phyloP scores from a whole-genome alignment of 768 basidiomycete genomes.

The Boletus reticuloceps region DNA sequence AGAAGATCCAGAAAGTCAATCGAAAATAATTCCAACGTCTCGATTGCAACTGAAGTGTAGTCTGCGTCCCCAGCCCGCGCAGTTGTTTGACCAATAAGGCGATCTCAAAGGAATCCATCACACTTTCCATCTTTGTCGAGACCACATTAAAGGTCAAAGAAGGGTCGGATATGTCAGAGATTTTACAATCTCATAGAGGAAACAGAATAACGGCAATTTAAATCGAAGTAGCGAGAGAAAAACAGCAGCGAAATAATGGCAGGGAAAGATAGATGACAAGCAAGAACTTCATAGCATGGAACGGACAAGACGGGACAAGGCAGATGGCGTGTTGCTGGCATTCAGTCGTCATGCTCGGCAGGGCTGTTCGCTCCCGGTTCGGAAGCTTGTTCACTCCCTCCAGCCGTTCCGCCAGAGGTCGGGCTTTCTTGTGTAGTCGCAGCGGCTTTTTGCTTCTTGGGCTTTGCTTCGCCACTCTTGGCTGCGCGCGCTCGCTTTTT shows the following conservation, averaged over 20 bases:
- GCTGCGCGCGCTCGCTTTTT: constrained; percentile 31
- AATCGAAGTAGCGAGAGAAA: constrained; percentile 9
- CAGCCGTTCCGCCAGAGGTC: constrained; percentile 23
- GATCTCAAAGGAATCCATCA: constrained; percentile 22
- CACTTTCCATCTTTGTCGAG: constrained; percentile 13
- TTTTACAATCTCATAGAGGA: constrained; percentile 19
- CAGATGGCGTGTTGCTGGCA: neutral
- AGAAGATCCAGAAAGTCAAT: neutral
- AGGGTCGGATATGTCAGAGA: constrained; percentile 18
- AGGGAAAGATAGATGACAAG: constrained; percentile 7
- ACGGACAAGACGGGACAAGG: neutral
- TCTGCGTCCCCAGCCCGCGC: constrained; percentile 18
- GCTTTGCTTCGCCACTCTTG: constrained; percentile 30
- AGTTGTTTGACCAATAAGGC: constrained; percentile 32
- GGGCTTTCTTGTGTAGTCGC: constrained; percentile 13
- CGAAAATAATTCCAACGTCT: neutral
- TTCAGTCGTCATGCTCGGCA: constrained; percentile 24
- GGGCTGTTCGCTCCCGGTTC: constrained; percentile 25
- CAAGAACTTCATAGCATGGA: constrained; percentile 12
- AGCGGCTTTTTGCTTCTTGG: constrained; percentile 32
- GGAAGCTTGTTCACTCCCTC: constrained; percentile 27
- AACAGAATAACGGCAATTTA: constrained; percentile 27
- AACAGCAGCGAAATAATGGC: neutral
- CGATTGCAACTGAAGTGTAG: constrained; percentile 18
- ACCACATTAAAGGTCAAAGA: constrained; percentile 34